phyloP scores from a whole-genome alignment of 1,139 yeast species.

The Eremothecium cymbalariae region DNA sequence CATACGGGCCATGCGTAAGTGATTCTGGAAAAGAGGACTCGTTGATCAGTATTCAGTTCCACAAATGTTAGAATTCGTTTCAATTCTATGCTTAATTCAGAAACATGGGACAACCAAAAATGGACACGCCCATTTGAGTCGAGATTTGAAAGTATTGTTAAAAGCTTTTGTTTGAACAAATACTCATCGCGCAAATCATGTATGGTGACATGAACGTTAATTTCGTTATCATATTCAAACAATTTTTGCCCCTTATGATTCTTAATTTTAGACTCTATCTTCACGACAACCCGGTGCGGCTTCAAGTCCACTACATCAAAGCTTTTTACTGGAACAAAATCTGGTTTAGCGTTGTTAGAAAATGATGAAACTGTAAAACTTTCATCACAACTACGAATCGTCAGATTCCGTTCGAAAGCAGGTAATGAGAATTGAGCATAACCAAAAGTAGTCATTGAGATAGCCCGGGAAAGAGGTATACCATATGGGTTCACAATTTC shows the following conservation, averaged over 20 bases:
- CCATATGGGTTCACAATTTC: slow-evolving; percentile 17
- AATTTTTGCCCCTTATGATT: slow-evolving; percentile 3
- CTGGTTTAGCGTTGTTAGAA: slow-evolving; percentile 22
- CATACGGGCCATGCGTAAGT: slow-evolving; percentile 85
- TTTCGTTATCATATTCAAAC: slow-evolving; percentile 35
- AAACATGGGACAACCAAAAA: slow-evolving; percentile 80
- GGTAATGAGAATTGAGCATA: slow-evolving; percentile 24
- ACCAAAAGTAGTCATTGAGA: slow-evolving; percentile 30
- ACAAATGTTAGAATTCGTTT: slow-evolving; percentile 52
- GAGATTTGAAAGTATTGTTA: slow-evolving; percentile 53
- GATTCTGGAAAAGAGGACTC: background rate
- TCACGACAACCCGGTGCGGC: slow-evolving; percentile 19
- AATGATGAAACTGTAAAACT: slow-evolving; percentile 19
- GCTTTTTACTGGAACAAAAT: slow-evolving; percentile 14
- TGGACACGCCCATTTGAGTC: slow-evolving; percentile 43
- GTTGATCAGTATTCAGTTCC: slow-evolving; percentile 19
- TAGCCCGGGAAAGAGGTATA: slow-evolving; percentile 14
- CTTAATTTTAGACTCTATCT: slow-evolving; percentile 28
- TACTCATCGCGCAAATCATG: slow-evolving; percentile 74
- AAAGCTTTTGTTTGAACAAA: slow-evolving; percentile 66
- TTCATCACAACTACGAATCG: slow-evolving; percentile 21
- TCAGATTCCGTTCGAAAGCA: slow-evolving; percentile 11
- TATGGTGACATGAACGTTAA: slow-evolving; percentile 78
- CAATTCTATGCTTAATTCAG: slow-evolving; percentile 60
- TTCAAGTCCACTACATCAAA: slow-evolving; percentile 15